Evolutionary conservation across 1,284 basidiomycete genomes (phyloP), one percentile per base, ranked within the genome.

Genomic region (Ceratobasidium sp.): DNA sequence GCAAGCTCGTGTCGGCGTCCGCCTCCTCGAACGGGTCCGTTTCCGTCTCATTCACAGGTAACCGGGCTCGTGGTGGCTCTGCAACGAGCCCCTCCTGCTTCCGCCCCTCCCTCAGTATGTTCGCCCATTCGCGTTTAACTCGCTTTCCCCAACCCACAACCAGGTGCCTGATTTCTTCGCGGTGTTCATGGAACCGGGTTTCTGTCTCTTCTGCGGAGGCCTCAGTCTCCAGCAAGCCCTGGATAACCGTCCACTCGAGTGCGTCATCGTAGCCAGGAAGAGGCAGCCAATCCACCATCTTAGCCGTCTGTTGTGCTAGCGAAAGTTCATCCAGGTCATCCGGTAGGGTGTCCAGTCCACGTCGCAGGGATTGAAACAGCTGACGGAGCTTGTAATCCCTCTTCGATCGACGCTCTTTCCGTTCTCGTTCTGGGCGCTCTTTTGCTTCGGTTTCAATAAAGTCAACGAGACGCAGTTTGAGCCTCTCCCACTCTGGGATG

Each of bases 1-100:
- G 65, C 65, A 52, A n/a, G 32, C 46, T 51, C 17, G 46, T 37
- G 29, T 67, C 65, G 13, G 29, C 19, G 65, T 49, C 32, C 15
- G 34, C n/a, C 2, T 17, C 25, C 46, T 32, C 17, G 65, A 52
- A 52, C 2, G 46, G 65, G 49, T 52, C 65, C 46, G 46, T 52
- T 15, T 17, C 43, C 8, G 2, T 25, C 11, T 51, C 46, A 46
- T 17, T n/a, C 22, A 49, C 13, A 15, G 62, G 44, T 25, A 46
- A 29, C 11, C 40, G 43, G 17, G 65, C 25, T 9, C 65, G 29
- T 2, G 46, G 49, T n/a, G 49, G 46, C 17, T 51, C 29, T 4
- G 17, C 44, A 11, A 52, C 22, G 13, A 62, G n/a, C 8, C 46
- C 46, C 17, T 49, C 65, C 65, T 34, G 17, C 29, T 52, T 32